phyloP scores from a whole-genome alignment of 352 stramenopile genomes.

The Blastocystis sp. region DNA sequence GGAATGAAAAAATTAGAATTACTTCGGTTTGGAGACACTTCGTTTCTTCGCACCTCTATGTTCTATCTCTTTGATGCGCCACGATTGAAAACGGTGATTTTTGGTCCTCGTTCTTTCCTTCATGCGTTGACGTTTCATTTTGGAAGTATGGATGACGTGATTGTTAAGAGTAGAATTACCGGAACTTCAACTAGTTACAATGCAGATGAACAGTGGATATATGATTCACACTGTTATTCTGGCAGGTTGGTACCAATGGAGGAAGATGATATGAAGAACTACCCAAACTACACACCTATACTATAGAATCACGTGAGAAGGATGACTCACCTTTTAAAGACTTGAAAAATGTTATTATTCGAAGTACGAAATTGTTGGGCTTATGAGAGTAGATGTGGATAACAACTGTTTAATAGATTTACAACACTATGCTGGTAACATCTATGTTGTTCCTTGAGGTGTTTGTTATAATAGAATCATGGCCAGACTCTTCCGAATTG shows the following conservation, averaged over 20 bases:
- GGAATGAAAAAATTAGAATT: neutral
- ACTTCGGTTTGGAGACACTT: neutral
- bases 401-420: neutral
- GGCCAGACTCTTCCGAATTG: neutral
- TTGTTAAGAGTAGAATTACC: neutral
- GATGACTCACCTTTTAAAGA: conserved; percentile 14
- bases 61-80: neutral
- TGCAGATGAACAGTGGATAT: conserved; percentile 41
- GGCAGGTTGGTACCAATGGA: neutral
- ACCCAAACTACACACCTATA: neutral
- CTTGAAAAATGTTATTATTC: conserved; percentile 25
- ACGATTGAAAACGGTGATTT: neutral
- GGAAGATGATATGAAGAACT: neutral
- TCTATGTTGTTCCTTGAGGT: conserved; percentile 3
- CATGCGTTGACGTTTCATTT: conserved; percentile 25
- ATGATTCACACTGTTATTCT: conserved; percentile 9
- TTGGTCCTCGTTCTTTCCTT: neutral
- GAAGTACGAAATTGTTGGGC: neutral
- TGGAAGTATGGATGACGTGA: neutral
- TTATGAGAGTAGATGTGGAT: neutral
- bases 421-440: neutral
- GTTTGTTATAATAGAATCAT: conserved; percentile 41
- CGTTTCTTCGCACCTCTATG: neutral
- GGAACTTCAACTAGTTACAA: neutral
- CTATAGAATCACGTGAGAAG: neutral